Evolutionary conservation across 2,329 filamentous ascomycete genomes (phyloP), one percentile per base, ranked within the genome.

Genomic region (Alternaria conjuncta): DNA sequence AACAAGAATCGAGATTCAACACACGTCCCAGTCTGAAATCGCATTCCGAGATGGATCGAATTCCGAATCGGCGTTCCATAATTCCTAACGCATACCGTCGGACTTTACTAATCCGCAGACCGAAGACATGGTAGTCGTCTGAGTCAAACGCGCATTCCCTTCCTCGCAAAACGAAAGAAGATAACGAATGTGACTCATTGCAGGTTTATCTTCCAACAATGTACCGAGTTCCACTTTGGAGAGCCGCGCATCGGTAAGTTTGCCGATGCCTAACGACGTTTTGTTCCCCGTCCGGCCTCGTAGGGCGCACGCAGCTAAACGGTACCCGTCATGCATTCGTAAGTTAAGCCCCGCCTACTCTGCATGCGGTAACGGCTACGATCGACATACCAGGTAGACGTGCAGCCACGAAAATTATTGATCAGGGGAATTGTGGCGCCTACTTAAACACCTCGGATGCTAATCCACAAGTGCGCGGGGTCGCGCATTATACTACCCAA

Each of bases 331-430:
- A 65, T 68, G 58, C 57, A 53, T 28, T 59, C 28, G 55, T 61
- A 55, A 44, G 54, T 56, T 60, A 58, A 63, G 59, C 58, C 63
- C 65, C 65, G 47, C 68, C 58, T 60, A 58, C 60, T 26, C 32
- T 53, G 20, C 50, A 63, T 55, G 55, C 53, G 60, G 60, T 51
- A 51, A 54, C 41, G n/a, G 55, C 55, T 63, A 64, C 18, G 67
- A 60, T 63, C 55, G 60, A 41, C 61, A 60, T 54, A 51, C 41
- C 60, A 60, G 54, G 53, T 32, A 55, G 26, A 44, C 49, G 28
- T 59, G 63, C 67, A 68, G 63, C 45, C 44, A 21, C 36, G 36
- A 49, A 25, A 21, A 53, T 41, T 57, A 57, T 57, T 26, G 43
- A 50, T 30, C 41, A 41, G 23, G 10, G 43, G 47, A 18, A 46